These are phyloP conservation scores for Crithidia thermophila DNA, from an alignment of 208 protist genomes.

Conservation along the genomic window DNA sequence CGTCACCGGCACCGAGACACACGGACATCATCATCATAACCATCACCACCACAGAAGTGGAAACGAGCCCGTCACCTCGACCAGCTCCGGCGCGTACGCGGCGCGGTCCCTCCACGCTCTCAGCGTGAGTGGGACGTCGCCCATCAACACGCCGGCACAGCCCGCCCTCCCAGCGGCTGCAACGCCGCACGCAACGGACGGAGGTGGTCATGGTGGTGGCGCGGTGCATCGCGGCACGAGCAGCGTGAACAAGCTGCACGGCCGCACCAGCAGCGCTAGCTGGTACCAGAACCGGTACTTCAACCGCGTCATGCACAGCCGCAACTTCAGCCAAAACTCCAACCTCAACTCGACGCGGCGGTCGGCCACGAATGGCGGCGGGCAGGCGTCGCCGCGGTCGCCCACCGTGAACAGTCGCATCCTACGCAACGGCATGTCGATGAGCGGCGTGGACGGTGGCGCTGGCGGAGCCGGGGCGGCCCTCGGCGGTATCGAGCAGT, in stretches of 20 bases:
- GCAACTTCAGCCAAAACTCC: conserved; percentile 18
- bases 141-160: not conserved
- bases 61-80: conserved; percentile 2
- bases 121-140: conserved; percentile 11
- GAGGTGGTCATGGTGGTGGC: not conserved
- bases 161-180: not conserved
- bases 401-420: not conserved
- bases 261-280: conserved; percentile 56
- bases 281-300: conserved; percentile 63
- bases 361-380: not conserved
- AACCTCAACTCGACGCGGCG: not conserved
- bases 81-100: conserved; percentile 1
- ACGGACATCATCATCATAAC: too few relatives aligned
- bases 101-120: not conserved
- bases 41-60: not conserved
- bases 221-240: not conserved
- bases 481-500: conserved; percentile 22
- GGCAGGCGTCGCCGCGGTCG: too few relatives aligned
- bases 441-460: not conserved
- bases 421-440: conserved; percentile 5
- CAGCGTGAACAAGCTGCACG: conserved; percentile 35
- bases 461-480: not conserved
- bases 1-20: not conserved
- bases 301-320: conserved; percentile 37
- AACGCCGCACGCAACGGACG: not conserved